Evolutionary conservation across 179 eudicot species (phyloP).

Genomic region (Patellifolia procumbens): DNA sequence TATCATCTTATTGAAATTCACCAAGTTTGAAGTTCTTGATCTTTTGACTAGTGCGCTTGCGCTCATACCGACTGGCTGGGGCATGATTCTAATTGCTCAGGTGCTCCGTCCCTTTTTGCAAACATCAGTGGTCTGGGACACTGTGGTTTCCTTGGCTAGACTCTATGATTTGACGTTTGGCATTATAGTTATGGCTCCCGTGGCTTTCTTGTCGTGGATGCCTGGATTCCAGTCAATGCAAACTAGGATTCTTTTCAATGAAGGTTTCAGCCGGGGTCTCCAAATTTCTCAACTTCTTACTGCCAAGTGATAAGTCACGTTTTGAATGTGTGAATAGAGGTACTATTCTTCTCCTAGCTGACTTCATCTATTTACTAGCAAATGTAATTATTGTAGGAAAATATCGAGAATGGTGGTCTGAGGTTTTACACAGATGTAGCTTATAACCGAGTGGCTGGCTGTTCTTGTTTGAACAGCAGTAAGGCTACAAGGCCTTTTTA

Average conservation of each 20-base stretch:
- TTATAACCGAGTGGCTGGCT: no score
- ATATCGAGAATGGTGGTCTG: background rate
- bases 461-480: background rate
- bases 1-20: constrained; percentile 53
- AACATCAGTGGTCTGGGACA: constrained; percentile 70
- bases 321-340: constrained; percentile 28
- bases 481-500: no score
- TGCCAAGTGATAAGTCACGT: constrained; percentile 48
- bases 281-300: constrained; percentile 82
- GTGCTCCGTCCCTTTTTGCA: constrained; percentile 87
- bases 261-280: constrained; percentile 92
- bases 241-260: constrained; percentile 90
- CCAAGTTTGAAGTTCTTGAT: constrained; percentile 55
- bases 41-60: constrained; percentile 76
- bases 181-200: constrained; percentile 75
- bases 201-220: constrained; percentile 95
- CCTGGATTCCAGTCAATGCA: constrained; percentile 99
- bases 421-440: background rate
- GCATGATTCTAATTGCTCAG: constrained; percentile 76
- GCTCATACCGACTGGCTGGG: constrained; percentile 96
- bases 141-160: constrained; percentile 86
- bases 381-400: background rate
- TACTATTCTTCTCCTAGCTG: constrained; percentile 15
- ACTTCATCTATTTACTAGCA: background rate
- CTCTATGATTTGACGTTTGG: constrained; percentile 85